These are phyloP conservation scores for Rhododendron henanense DNA, from an alignment of 148 eudicot genomes.

Conservation along the genomic window DNA sequence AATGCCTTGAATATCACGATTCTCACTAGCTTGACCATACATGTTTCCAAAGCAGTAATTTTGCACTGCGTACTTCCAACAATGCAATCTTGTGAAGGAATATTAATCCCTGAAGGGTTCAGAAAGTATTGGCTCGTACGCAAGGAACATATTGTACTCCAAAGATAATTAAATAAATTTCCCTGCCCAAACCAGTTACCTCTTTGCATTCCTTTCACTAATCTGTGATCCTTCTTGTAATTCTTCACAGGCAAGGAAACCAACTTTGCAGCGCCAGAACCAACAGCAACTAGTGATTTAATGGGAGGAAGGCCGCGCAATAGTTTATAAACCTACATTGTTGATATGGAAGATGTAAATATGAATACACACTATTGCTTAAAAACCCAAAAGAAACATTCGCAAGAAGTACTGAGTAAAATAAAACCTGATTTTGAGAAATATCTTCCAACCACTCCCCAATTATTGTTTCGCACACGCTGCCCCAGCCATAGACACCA, in stretches of 20 bases:
- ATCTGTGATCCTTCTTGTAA: constrained; percentile 72
- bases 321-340: constrained; percentile 67
- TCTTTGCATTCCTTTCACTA: constrained; percentile 96
- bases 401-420: neutral
- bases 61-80: neutral
- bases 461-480: constrained; percentile 61
- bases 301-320: constrained; percentile 81
- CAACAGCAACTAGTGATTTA: constrained; percentile 80
- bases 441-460: constrained; percentile 99
- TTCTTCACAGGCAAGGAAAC: constrained; percentile 76
- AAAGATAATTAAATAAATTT: neutral
- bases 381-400: constrained; percentile 9
- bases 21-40: neutral
- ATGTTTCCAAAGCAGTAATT: neutral
- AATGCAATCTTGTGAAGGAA: neutral
- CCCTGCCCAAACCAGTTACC: constrained; percentile 34
- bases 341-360: constrained; percentile 2
- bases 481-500: constrained; percentile 91
- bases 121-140: neutral
- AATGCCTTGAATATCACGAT: neutral
- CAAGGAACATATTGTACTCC: neutral
- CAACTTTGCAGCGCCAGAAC: constrained; percentile 91
- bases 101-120: constrained; percentile 2
- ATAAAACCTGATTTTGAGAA: constrained; percentile 84
- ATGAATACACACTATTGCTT: neutral